Conservation (phyloP, 495 filamentous ascomycete species). For the Paragyromitra xinjiangensis region DNA sequence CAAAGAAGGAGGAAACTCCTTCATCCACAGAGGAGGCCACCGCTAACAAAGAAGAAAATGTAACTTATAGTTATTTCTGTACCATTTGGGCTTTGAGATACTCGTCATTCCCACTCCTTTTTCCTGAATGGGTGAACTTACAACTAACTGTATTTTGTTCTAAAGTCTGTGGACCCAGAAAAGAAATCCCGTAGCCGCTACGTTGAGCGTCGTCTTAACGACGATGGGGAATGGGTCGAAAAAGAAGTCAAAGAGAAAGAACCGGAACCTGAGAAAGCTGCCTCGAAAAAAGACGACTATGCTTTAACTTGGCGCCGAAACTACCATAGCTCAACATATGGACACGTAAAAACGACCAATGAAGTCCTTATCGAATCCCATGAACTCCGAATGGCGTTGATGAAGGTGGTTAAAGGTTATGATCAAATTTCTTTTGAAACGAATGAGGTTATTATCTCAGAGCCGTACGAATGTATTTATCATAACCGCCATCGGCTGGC, state of each 20-base stretch:
- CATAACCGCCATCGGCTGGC: slow-evolving; percentile 2
- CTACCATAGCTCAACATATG: neutral
- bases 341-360: neutral
- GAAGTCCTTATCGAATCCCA: slow-evolving; percentile 2
- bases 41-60: slow-evolving; percentile 5
- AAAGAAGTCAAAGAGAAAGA: slow-evolving; percentile 18
- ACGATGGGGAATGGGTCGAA: slow-evolving; percentile 8
- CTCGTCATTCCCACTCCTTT: neutral
- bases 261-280: neutral
- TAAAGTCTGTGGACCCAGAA: neutral
- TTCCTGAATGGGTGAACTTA: neutral
- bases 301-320: slow-evolving; percentile 4
- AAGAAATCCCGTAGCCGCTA: slow-evolving; percentile 8
- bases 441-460: slow-evolving; percentile 16
- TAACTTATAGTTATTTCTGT: neutral
- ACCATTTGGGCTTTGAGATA: neutral
- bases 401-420: neutral
- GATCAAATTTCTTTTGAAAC: slow-evolving; percentile 11
- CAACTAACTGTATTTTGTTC: neutral
- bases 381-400: neutral
- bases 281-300: slow-evolving; percentile 2
- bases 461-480: slow-evolving; percentile 14
- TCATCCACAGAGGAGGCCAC: neutral
- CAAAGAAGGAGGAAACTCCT: neutral
- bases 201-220: slow-evolving; percentile 2